Conservation (phyloP, 2,329 filamentous ascomycete species). For the Hymenoscyphus fraxineus region DNA sequence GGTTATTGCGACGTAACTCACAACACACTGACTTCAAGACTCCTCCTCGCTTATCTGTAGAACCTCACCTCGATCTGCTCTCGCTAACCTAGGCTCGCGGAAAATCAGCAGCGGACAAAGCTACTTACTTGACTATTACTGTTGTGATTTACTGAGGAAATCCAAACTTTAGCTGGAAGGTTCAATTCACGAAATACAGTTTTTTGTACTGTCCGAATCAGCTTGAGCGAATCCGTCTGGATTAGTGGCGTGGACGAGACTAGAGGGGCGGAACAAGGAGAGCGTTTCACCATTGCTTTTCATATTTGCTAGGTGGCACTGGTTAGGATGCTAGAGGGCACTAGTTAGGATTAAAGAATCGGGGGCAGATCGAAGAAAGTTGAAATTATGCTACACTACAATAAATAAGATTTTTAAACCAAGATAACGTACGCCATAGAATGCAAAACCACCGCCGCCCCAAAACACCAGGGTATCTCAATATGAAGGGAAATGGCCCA, state of each 20-base stretch:
- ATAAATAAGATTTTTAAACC: background rate
- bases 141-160: too few species aligned
- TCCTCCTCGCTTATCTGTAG: background rate
- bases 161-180: too few species aligned
- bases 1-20: background rate
- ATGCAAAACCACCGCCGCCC: background rate
- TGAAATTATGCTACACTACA: background rate
- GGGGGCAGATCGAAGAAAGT: background rate
- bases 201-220: too few species aligned
- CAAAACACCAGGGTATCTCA: background rate
- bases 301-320: background rate
- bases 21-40: background rate
- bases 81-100: too few species aligned
- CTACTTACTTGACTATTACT: too few species aligned
- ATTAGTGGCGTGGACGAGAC: too few species aligned
- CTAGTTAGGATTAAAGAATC: background rate
- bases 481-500: background rate
- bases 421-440: background rate
- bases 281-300: too few species aligned
- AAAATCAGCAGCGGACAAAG: too few species aligned
- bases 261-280: too few species aligned
- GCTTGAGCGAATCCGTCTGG: too few species aligned
- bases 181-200: too few species aligned
- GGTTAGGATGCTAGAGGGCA: background rate
- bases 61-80: background rate